These are phyloP conservation scores for Arthroderma sp. DNA, from an alignment of 2,329 filamentous ascomycete genomes.

Conservation along the genomic window DNA sequence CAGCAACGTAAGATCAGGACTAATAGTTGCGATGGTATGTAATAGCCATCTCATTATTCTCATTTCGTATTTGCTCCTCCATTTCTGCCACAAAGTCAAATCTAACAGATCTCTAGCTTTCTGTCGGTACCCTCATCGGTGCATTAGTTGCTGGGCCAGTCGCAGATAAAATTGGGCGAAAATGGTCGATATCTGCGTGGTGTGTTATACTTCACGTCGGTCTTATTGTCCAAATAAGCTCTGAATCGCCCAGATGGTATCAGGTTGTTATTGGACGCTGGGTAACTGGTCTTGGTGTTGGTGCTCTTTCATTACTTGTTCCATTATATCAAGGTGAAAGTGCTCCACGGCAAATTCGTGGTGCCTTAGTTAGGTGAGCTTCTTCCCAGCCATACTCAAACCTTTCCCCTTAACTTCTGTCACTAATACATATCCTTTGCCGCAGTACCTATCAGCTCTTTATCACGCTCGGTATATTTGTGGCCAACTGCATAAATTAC, in stretches of 20 bases:
- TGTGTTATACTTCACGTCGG: slow-evolving; percentile 33
- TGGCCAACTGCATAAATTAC: slow-evolving; percentile 37
- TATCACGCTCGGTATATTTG: slow-evolving; percentile 37
- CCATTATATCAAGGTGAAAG: slow-evolving; percentile 38
- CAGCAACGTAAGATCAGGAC: slow-evolving; percentile 31
- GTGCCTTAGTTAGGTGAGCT: slow-evolving; percentile 30
- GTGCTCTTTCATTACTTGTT: slow-evolving; percentile 33
- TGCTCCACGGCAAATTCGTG: slow-evolving; percentile 34
- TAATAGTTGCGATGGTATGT: slow-evolving; percentile 33
- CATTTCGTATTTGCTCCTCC: neutral
- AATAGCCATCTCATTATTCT: no score
- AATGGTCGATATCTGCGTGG: slow-evolving; percentile 33
- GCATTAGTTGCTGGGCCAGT: slow-evolving; percentile 29
- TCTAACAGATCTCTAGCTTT: slow-evolving; percentile 19
- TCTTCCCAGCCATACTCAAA: neutral
- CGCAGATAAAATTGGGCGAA: slow-evolving; percentile 33
- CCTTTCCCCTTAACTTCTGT: neutral
- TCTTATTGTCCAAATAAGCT: slow-evolving; percentile 34
- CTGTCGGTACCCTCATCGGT: slow-evolving; percentile 32
- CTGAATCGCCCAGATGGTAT: slow-evolving; percentile 26
- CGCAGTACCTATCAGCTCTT: slow-evolving; percentile 36
- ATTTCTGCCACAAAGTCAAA: neutral
- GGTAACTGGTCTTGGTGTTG: slow-evolving; percentile 35
- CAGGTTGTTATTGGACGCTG: slow-evolving; percentile 34
- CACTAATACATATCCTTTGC: neutral